Base-by-base conservation (phyloP, 306 rosid species). In the Sesbania bispinosa region DNA sequence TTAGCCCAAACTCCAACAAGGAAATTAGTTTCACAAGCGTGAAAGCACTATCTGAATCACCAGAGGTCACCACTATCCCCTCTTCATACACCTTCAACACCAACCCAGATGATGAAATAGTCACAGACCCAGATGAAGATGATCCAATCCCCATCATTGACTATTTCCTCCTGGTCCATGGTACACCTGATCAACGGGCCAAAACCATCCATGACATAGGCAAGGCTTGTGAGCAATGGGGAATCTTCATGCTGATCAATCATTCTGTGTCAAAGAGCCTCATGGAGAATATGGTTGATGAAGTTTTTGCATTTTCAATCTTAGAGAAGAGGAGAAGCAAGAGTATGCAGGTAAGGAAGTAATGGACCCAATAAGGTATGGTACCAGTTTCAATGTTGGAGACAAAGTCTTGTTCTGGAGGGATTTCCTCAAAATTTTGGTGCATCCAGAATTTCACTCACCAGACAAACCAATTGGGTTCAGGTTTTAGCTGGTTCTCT, bases 391-490 rank as follows among this genome's bases (percentile, higher is more conserved):
- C 80, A 78, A 76, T 47, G 75, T 71, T 8, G 19, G 36, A 2
- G 81, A 87, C 18, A 73, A 69, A 11, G 81, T 69, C 21, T 67
- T 73, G 4, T 80, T 82, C 4, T 85, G 92, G 89, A 82, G 89
- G 67, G 92, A 89, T 71, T 89, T 73, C 60, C 80, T 89, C 39
- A 89, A 89, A 70, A 66, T 81, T 20, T 14, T 83, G 26, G 87
- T 82, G 1, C 79, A 81, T 45, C 92, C 92, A 2, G 58, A 83
- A 0, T 89, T 85, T 75, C 85, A 82, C 63, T 81, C 84, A 36
- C 90, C 90, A 5, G 29, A 59, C 10, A 87, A 85, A 60, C 90
- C 92, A 7, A 5, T 51, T 45, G 88, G 79, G 14, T 87, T 87
- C 86, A 77, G 83, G 96, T 87, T 71, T 41, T 23, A 13, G 5